Conservation (phyloP, 148 eudicot genomes). For the Tetragonia tetragonoides region DNA sequence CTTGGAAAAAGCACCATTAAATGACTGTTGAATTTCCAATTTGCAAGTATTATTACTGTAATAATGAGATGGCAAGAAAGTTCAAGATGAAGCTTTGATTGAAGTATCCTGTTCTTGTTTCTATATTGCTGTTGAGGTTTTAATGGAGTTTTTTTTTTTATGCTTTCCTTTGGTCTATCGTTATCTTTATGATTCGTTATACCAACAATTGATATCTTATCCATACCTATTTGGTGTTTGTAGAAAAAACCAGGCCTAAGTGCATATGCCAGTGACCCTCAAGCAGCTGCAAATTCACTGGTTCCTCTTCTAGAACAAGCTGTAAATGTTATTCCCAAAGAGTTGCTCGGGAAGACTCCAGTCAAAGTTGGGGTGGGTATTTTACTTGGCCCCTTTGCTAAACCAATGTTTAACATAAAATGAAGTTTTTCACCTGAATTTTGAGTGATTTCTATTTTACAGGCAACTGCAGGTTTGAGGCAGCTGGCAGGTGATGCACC, state of each 20-base stretch:
- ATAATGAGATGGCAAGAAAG: background rate
- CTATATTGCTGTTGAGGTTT: background rate
- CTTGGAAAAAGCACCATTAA: background rate
- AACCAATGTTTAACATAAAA: background rate
- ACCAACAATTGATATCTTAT: background rate
- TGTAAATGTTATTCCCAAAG: constrained; percentile 65
- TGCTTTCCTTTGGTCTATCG: background rate
- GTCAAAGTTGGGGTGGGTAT: constrained; percentile 89
- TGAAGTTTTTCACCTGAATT: background rate
- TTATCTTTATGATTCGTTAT: background rate
- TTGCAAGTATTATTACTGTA: background rate
- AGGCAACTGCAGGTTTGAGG: constrained; percentile 99
- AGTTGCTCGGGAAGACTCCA: constrained; percentile 64
- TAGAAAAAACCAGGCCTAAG: constrained; percentile 91
- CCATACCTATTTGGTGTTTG: constrained; percentile 13
- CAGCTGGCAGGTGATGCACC: constrained; percentile 82
- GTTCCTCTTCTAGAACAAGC: constrained; percentile 63
- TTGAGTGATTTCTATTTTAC: constrained; percentile 6
- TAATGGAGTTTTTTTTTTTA: background rate
- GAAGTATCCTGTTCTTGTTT: background rate
- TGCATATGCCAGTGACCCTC: constrained; percentile 70
- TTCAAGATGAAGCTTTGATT: background rate
- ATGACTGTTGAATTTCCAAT: background rate
- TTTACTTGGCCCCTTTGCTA: background rate
- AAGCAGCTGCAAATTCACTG: constrained; percentile 78